phyloP scores from a whole-genome alignment of 1,139 yeast species.

The Magnusiomyces clavatus region DNA sequence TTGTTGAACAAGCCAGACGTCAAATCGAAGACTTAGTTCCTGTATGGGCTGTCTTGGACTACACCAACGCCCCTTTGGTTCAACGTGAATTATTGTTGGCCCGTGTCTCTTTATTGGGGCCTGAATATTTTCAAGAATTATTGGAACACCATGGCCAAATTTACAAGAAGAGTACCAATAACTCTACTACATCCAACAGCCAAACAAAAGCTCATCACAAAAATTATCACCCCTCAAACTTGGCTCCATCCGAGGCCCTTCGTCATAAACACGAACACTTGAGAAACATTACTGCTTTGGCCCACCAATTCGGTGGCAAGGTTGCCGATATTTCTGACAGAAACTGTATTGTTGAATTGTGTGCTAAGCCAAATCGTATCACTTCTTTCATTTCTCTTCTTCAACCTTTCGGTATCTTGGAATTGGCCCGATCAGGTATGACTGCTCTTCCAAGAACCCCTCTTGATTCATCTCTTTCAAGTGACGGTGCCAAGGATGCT shows the following conservation, averaged over 20 bases:
- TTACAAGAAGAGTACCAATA: constrained; percentile 23
- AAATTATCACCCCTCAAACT: constrained; percentile 71
- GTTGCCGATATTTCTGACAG: constrained; percentile 88
- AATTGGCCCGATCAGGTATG: constrained; percentile 96
- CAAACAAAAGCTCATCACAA: constrained; percentile 21
- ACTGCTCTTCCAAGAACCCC: constrained; percentile 98
- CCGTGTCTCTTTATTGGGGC: constrained; percentile 89
- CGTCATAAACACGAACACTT: constrained; percentile 90
- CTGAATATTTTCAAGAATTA: constrained; percentile 93
- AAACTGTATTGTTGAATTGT: constrained; percentile 86
- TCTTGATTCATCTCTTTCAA: constrained; percentile 42
- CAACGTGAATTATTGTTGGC: constrained; percentile 85
- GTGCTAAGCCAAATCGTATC: constrained; percentile 89
- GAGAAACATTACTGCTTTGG: constrained; percentile 71
- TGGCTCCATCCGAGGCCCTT: constrained; percentile 85
- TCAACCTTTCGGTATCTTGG: constrained; percentile 93
- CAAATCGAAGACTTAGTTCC: constrained; percentile 97
- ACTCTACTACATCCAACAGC: constrained; percentile 18
- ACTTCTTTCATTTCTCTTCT: constrained; percentile 78
- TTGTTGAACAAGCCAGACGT: constrained; percentile 97
- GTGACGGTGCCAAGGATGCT: constrained; percentile 50
- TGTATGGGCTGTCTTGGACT: constrained; percentile 94
- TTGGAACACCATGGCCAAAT: constrained; percentile 73
- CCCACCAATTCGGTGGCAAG: constrained; percentile 85
- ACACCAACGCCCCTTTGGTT: constrained; percentile 82